These are phyloP conservation scores for Eucalyptus tenuipes DNA, from an alignment of 345 rosid genomes.

Conservation along the genomic window DNA sequence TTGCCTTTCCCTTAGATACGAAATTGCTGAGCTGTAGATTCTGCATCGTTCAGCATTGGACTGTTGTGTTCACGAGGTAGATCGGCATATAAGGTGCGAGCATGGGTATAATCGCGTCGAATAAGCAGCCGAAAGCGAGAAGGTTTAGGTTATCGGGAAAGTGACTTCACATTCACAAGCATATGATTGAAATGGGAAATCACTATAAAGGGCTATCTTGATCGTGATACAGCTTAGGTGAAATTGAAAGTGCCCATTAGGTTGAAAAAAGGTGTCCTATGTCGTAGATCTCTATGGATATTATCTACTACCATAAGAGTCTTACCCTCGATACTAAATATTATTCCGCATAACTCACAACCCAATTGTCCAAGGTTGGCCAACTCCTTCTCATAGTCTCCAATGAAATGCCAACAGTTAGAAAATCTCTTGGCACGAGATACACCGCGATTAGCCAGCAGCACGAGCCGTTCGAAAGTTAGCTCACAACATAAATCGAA, in stretches of 20 bases:
- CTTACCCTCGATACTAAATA: neutral
- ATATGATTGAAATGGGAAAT: neutral
- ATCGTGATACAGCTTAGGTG: neutral
- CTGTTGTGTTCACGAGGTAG: neutral
- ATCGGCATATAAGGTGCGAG: neutral
- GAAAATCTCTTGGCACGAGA: accelerated
- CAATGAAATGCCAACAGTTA: neutral
- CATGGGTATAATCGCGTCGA: neutral
- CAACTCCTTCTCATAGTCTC: neutral
- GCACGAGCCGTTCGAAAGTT: accelerated
- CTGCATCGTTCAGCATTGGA: neutral
- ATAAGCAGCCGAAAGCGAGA: neutral
- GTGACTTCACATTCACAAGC: neutral
- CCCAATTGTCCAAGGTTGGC: neutral
- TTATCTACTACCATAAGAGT: neutral
- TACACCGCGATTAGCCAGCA: accelerated
- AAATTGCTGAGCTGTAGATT: neutral
- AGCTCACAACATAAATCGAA: neutral
- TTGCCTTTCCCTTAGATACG: neutral
- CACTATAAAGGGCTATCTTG: neutral
- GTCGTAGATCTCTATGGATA: neutral
- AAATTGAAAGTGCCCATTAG: neutral
- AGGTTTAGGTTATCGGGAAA: neutral
- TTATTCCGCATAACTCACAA: accelerated
- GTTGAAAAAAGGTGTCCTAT: neutral